These are phyloP conservation scores for Bertia moriformis DNA, from an alignment of 2,329 filamentous ascomycete species.

Conservation along the genomic window DNA sequence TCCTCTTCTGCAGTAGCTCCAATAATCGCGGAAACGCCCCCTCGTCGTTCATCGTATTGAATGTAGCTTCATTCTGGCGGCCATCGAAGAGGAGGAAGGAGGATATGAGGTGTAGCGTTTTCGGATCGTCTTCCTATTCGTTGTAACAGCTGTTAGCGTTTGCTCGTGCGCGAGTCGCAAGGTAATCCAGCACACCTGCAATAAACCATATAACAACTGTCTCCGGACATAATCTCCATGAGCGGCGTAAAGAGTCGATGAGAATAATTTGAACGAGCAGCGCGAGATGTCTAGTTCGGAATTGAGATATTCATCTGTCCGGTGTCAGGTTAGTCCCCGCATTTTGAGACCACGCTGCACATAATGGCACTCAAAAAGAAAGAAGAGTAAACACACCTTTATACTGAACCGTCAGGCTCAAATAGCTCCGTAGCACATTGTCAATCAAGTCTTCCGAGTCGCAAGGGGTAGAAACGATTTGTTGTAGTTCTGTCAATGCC, in stretches of 20 bases:
- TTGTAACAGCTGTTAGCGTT: not conserved
- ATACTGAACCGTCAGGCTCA: not conserved
- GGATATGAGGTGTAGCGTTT: slow-evolving; percentile 45
- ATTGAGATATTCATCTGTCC: slow-evolving; percentile 31
- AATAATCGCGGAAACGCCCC: slow-evolving; percentile 50
- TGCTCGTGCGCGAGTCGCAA: not conserved
- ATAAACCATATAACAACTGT: slow-evolving; percentile 55
- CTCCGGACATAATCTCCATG: slow-evolving; percentile 56
- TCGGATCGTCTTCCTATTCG: slow-evolving; percentile 47
- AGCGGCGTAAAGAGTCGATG: slow-evolving; percentile 42
- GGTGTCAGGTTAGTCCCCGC: slow-evolving; percentile 30
- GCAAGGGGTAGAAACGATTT: not conserved
- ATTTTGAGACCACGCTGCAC: too few species aligned
- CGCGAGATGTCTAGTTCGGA: slow-evolving; percentile 49
- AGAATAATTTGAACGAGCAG: slow-evolving; percentile 49
- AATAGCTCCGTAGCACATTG: not conserved
- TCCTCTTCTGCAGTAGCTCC: slow-evolving; percentile 31
- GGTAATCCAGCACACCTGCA: slow-evolving; percentile 15
- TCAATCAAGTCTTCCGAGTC: not conserved
- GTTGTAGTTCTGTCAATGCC: not conserved
- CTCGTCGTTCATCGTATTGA: slow-evolving; percentile 57
- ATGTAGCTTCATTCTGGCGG: slow-evolving; percentile 42
- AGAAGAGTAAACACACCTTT: slow-evolving; percentile 32
- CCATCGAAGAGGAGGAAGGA: slow-evolving; percentile 58
- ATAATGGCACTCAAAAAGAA: slow-evolving; percentile 45